phyloP scores from a whole-genome alignment of 2,329 filamentous ascomycete species.

The Teratosphaeria destructans region DNA sequence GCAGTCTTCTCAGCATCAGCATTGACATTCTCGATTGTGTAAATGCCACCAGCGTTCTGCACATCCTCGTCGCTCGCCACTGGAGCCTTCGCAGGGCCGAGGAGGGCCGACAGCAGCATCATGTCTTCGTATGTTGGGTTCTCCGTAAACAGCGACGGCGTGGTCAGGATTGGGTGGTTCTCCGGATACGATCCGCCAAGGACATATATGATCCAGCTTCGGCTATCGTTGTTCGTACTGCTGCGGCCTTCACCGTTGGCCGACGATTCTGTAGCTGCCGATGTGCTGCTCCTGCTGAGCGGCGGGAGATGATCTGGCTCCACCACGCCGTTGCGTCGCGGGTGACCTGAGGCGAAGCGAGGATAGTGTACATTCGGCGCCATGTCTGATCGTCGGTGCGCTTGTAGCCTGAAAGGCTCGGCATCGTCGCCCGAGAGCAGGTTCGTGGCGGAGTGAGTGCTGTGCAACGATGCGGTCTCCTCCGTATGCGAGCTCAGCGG shows the following conservation, averaged over 20 bases:
- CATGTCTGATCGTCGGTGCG: conserved; percentile 24
- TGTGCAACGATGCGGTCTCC: conserved; percentile 23
- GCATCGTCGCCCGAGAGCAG: conserved; percentile 16
- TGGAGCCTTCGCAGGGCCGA: conserved; percentile 58
- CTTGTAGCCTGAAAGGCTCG: conserved; percentile 13
- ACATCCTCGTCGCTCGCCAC: conserved; percentile 57
- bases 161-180: conserved; percentile 59
- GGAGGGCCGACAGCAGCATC: conserved; percentile 55
- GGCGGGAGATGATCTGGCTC: conserved; percentile 46
- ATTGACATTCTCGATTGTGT: conserved; percentile 34
- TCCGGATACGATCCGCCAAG: conserved; percentile 60
- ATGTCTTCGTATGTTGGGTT: conserved; percentile 64
- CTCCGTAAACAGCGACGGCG: conserved; percentile 60
- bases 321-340: conserved; percentile 54
- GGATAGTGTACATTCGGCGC: conserved; percentile 32
- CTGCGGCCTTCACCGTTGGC: conserved; percentile 21
- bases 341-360: conserved; percentile 51
- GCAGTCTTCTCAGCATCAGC: conserved; percentile 17
- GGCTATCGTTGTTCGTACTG: conserved; percentile 34
- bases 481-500: conserved; percentile 24
- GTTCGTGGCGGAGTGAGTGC: conserved; percentile 21
- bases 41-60: conserved; percentile 51
- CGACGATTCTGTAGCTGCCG: conserved; percentile 20
- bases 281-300: conserved; percentile 20
- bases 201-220: conserved; percentile 64